Conservation (phyloP, 2,329 filamentous ascomycete genomes). For the Didymella segeticola region DNA sequence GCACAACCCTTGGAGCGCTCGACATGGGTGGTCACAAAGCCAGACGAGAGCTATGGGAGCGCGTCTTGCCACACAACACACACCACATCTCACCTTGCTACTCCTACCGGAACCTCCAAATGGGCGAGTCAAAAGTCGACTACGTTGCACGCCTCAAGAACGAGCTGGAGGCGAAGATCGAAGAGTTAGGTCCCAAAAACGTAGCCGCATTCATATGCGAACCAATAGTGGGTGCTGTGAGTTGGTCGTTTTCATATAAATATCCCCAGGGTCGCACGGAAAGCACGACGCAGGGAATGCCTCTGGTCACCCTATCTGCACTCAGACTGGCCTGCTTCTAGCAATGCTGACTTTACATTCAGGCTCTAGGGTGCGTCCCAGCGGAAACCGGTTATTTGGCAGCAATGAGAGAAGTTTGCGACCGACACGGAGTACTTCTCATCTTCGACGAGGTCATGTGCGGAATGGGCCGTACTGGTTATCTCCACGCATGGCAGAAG, state of each 20-base stretch:
- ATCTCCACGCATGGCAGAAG: conserved; percentile 68
- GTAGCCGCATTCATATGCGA: conserved; percentile 78
- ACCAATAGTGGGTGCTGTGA: conserved; percentile 73
- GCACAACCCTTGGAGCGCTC: conserved; percentile 72
- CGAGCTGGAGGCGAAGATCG: conserved; percentile 73
- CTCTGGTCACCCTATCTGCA: background rate
- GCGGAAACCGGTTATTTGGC: conserved; percentile 71
- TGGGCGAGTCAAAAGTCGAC: conserved; percentile 61
- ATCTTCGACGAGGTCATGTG: conserved; percentile 83
- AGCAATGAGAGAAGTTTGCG: conserved; percentile 72
- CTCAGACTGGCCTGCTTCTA: background rate
- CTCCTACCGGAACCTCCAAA: conserved; percentile 63
- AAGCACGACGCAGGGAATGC: background rate
- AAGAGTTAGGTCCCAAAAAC: conserved; percentile 65
- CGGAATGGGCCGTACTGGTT: conserved; percentile 66
- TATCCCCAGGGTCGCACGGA: background rate
- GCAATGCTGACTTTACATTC: conserved; percentile 11
- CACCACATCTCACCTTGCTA: conserved; percentile 72
- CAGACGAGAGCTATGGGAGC: conserved; percentile 67
- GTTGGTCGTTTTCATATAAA: conserved; percentile 20
- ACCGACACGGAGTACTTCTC: conserved; percentile 74
- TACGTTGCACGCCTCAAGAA: conserved; percentile 68
- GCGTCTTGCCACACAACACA: conserved; percentile 63
- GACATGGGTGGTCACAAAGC: conserved; percentile 67
- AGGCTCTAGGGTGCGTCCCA: conserved; percentile 73